Percentiles rank a stretch among this genome's conserved stretches.
These are phyloP conservation scores for Fusarium devonianum DNA, from an alignment of 2,329 filamentous ascomycete species.

Conservation along the genomic window DNA sequence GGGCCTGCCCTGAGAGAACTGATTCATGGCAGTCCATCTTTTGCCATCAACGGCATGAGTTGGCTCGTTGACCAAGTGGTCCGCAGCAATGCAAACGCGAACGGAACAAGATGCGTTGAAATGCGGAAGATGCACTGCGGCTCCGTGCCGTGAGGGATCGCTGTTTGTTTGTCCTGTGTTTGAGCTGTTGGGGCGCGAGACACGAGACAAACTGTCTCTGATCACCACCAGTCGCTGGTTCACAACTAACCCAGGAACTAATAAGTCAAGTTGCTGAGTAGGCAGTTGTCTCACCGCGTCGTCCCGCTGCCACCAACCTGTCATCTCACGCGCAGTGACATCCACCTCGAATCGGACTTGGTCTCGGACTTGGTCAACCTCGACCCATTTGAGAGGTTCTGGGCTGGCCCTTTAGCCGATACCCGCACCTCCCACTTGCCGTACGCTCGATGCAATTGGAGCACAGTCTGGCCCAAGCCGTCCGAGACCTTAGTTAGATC, in stretches of 20 bases:
- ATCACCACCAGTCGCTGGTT: background rate
- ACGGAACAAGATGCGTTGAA: background rate
- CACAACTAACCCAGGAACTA: no score
- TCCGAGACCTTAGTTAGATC: constrained; percentile 9
- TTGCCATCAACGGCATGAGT: background rate
- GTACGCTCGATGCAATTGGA: constrained; percentile 12
- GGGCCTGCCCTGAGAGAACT: background rate
- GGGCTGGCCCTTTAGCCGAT: background rate
- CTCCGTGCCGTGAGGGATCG: no score
- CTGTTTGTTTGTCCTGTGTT: background rate
- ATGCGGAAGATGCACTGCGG: constrained; percentile 23
- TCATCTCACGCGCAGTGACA: constrained; percentile 11
- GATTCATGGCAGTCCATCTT: background rate
- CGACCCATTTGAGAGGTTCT: background rate
- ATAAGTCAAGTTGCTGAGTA: no score
- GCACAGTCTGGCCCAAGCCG: background rate
- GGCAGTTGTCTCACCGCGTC: background rate
- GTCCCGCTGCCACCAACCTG: constrained; percentile 14
- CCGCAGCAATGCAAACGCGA: background rate
- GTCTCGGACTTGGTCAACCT: no score
- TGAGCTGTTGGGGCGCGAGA: no score
- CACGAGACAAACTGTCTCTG: no score
- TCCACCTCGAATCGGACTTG: constrained; percentile 18
- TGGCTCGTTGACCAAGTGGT: no score
- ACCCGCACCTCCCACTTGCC: constrained; percentile 10